Percentiles rank a stretch among this genome's conserved stretches.
phyloP scores from a whole-genome alignment of 495 filamentous ascomycete genomes.

The Glarea lozoyensis region DNA sequence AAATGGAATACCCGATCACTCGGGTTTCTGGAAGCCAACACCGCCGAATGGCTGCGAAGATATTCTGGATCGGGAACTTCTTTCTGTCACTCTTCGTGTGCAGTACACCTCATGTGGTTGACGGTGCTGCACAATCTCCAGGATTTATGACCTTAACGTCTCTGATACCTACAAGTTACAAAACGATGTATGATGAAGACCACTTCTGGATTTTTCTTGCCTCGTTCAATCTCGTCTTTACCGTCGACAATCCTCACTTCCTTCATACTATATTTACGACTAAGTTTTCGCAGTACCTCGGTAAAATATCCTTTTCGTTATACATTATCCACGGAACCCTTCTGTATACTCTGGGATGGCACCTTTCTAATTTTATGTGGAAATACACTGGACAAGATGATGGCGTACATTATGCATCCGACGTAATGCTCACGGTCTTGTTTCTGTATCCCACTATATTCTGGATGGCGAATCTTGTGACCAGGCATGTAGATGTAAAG shows the following conservation, averaged over 20 bases:
- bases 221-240: conserved; percentile 43
- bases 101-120: conserved; percentile 17
- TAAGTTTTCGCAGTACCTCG: conserved; percentile 48
- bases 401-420: not conserved
- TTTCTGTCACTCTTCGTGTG: conserved; percentile 5
- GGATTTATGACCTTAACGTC: conserved; percentile 9
- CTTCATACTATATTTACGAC: conserved; percentile 46
- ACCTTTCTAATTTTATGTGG: not conserved
- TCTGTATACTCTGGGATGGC: conserved; percentile 33
- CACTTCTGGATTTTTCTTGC: conserved; percentile 45
- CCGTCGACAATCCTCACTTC: conserved; percentile 38
- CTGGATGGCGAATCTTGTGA: conserved; percentile 42
- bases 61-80: not conserved
- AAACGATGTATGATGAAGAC: conserved; percentile 25
- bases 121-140: conserved; percentile 23
- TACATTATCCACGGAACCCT: conserved; percentile 49
- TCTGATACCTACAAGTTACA: conserved; percentile 20
- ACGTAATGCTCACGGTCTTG: not conserved
- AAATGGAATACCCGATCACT: no score
- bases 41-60: no score
- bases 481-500: conserved; percentile 40
- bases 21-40: no score
- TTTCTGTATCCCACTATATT: conserved; percentile 35
- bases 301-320: conserved; percentile 45
- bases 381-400: not conserved